phyloP scores from a whole-genome alignment of 768 basidiomycete genomes.

The Podaxis sp. region DNA sequence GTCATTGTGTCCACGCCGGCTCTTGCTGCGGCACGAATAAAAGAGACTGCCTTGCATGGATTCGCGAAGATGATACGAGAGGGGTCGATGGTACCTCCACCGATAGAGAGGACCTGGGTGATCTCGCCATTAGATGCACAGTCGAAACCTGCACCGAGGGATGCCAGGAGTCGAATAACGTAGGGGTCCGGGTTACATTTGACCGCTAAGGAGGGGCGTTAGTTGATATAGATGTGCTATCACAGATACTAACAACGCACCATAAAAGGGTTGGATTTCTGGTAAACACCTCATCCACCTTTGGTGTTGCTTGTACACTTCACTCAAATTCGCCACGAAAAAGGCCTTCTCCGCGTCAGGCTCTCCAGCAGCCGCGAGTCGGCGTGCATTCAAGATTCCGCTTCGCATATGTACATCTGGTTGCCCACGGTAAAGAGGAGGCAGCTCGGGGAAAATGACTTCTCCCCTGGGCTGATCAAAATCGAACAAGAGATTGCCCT shows the following conservation, averaged over 20 bases:
- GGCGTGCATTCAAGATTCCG: conserved; percentile 68
- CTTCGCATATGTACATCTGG: conserved; percentile 72
- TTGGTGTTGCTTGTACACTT: conserved; percentile 81
- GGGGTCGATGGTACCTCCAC: conserved; percentile 59
- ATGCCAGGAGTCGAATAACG: conserved; percentile 85
- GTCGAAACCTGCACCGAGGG: conserved; percentile 92
- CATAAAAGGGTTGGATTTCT: conserved; percentile 92
- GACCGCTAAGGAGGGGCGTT: conserved; percentile 57
- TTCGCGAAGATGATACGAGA: conserved; percentile 95
- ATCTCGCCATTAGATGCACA: conserved; percentile 97
- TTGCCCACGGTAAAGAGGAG: conserved; percentile 66
- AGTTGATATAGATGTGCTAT: conserved; percentile 12
- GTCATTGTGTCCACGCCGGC: conserved; percentile 91
- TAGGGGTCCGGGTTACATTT: conserved; percentile 99
- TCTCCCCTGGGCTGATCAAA: conserved; percentile 32
- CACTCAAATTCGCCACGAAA: conserved; percentile 91
- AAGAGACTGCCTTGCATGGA: conserved; percentile 96
- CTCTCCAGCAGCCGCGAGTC: conserved; percentile 47
- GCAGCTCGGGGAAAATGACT: conserved; percentile 57
- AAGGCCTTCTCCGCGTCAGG: conserved; percentile 90
- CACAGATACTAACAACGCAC: conserved; percentile 39
- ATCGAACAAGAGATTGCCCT: conserved; percentile 19
- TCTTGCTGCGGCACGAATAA: conserved; percentile 81
- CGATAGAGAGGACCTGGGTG: conserved; percentile 67
- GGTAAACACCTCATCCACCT: conserved; percentile 79